These are phyloP conservation scores for Phlebopus sp. DNA, from an alignment of 1,284 basidiomycete species.

Conservation along the genomic window DNA sequence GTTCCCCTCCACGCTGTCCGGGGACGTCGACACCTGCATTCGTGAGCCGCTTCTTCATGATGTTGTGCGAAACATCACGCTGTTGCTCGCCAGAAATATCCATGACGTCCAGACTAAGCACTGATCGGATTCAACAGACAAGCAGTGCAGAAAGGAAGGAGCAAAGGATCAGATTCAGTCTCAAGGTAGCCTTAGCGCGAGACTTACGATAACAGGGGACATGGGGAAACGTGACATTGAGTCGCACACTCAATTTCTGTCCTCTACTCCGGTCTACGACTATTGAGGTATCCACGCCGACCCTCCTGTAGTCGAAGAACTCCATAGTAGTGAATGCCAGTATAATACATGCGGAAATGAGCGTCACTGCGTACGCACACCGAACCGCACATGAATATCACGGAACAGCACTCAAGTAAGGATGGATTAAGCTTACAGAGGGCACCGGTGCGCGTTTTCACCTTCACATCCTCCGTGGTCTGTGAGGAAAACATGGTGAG, in stretches of 20 bases:
- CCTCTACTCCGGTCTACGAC: conserved; percentile 92
- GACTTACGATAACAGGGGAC: conserved; percentile 95
- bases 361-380: conserved; percentile 64
- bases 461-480: conserved; percentile 98
- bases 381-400: conserved; percentile 4
- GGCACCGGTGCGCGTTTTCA: conserved; percentile 92
- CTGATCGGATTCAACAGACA: conserved; percentile 39
- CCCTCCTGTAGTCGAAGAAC: conserved; percentile 91
- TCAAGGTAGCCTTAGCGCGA: background rate
- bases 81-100: conserved; percentile 97
- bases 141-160: conserved; percentile 2
- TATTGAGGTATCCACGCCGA: conserved; percentile 86
- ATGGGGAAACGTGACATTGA: conserved; percentile 95
- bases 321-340: conserved; percentile 89
- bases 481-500: conserved; percentile 34
- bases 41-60: conserved; percentile 81
- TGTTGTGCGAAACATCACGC: conserved; percentile 85
- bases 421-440: conserved; percentile 57
- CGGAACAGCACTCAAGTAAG: background rate
- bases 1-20: conserved; percentile 55
- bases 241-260: conserved; percentile 87
- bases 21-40: conserved; percentile 59
- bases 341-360: conserved; percentile 91
- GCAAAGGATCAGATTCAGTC: background rate
- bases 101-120: conserved; percentile 94